phyloP scores from a whole-genome alignment of 2,329 filamentous ascomycete species.

The Elsinoe ampelina region DNA sequence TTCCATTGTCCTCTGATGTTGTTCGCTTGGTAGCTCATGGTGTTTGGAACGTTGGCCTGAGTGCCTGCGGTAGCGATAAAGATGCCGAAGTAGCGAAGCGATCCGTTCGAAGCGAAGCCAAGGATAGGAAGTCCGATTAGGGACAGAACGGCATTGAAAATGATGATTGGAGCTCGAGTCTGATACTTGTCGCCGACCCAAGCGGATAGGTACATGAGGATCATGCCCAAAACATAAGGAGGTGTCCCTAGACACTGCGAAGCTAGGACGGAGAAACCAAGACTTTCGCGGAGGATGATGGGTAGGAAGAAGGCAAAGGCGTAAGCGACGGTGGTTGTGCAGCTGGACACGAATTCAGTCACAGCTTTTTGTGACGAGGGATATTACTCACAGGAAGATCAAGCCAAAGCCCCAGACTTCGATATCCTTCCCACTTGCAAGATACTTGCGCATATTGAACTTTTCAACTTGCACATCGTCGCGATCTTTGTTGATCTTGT shows the following conservation, averaged over 20 bases:
- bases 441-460: constrained; percentile 34
- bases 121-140: constrained; percentile 63
- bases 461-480: constrained; percentile 42
- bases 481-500: constrained; percentile 44
- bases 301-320: constrained; percentile 67
- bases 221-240: constrained; percentile 56
- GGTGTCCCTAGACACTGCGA: constrained; percentile 65
- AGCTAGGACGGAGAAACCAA: constrained; percentile 55
- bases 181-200: constrained; percentile 60
- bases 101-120: constrained; percentile 51
- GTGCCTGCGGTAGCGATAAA: constrained; percentile 3
- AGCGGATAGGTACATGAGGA: constrained; percentile 51
- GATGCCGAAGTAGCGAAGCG: constrained; percentile 46
- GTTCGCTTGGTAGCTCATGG: constrained; percentile 72
- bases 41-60: constrained; percentile 54
- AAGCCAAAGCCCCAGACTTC: constrained; percentile 48
- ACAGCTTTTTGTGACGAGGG: too few species aligned
- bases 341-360: constrained; percentile 26
- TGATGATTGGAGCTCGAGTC: constrained; percentile 56
- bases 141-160: constrained; percentile 53
- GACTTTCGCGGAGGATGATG: constrained; percentile 54
- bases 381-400: constrained; percentile 31
- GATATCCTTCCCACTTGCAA: constrained; percentile 35
- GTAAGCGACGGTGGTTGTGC: constrained; percentile 49
- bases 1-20: constrained; percentile 85